Conservation (phyloP, 495 filamentous ascomycete species). For the Eremomyces bilateralis region DNA sequence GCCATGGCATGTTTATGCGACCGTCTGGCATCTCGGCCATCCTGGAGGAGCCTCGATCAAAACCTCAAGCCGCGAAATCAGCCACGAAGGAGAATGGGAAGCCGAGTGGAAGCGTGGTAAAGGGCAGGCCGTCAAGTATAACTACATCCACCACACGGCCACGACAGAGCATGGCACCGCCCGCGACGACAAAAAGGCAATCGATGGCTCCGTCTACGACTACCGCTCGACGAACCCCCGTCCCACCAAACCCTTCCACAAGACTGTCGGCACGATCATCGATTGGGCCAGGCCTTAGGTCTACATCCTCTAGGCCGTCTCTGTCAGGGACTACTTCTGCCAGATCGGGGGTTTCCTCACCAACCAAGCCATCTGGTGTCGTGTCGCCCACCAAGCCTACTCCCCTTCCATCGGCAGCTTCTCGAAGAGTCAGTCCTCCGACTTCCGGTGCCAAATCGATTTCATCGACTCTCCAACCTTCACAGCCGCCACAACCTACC, state of each 20-base stretch:
- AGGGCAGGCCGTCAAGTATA: background rate
- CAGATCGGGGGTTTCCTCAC: background rate
- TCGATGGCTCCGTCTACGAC: conserved; percentile 10
- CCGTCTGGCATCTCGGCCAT: conserved; percentile 34
- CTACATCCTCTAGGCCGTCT: background rate
- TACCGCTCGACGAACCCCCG: conserved; percentile 1
- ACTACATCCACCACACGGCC: background rate
- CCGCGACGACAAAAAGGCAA: conserved; percentile 16
- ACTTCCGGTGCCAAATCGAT: background rate
- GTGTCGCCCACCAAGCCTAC: no score
- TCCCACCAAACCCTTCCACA: no score
- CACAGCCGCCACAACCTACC: conserved; percentile 4
- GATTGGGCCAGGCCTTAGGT: background rate
- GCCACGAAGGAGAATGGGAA: background rate
- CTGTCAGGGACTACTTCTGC: background rate
- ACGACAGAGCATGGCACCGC: conserved; percentile 5
- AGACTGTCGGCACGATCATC: no score
- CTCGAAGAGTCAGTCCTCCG: background rate
- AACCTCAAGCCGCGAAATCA: conserved; percentile 3
- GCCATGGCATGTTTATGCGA: conserved; percentile 75
- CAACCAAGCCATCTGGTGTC: background rate
- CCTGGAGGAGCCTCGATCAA: conserved; percentile 24
- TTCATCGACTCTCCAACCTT: conserved; percentile 6
- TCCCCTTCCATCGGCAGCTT: no score
- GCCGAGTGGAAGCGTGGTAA: background rate